Conservation (phyloP, 192 early-diverging fungal genomes). For the Physocladia obscura region DNA sequence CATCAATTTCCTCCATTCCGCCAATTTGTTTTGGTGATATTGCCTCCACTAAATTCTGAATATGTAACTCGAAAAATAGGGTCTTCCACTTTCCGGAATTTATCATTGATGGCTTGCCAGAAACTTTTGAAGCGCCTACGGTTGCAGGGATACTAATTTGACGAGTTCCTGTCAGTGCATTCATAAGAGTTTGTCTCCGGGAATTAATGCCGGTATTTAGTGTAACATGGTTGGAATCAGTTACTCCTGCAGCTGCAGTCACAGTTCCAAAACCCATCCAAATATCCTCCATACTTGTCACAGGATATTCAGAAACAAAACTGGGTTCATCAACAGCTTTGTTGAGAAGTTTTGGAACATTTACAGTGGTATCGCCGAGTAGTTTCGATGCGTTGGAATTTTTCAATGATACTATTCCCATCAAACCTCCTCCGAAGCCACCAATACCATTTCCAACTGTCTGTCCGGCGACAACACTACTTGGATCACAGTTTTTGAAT, state of each 20-base stretch:
- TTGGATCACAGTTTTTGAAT: conserved; percentile 41
- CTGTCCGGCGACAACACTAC: neutral
- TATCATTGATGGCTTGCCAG: neutral
- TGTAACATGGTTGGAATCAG: neutral
- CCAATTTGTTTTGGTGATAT: conserved; percentile 35
- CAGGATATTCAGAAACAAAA: neutral
- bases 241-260: neutral
- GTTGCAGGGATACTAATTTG: neutral
- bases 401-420: conserved; percentile 11
- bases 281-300: conserved; percentile 14
- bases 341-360: neutral
- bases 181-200: neutral
- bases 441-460: conserved; percentile 16
- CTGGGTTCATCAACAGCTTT: neutral
- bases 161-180: neutral
- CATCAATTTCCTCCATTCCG: conserved; percentile 26
- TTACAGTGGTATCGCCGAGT: neutral
- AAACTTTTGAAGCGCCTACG: neutral
- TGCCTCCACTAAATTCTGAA: conserved; percentile 40
- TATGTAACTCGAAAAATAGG: conserved; percentile 50
- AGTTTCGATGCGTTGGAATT: neutral
- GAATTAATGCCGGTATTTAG: neutral
- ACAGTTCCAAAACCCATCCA: conserved; percentile 22
- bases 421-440: conserved; percentile 16
- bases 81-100: conserved; percentile 50